Evolutionary conservation across 495 filamentous ascomycete species (phyloP), one percentile per base, ranked within the genome.

Genomic region (Glutinoglossum americanum): DNA sequence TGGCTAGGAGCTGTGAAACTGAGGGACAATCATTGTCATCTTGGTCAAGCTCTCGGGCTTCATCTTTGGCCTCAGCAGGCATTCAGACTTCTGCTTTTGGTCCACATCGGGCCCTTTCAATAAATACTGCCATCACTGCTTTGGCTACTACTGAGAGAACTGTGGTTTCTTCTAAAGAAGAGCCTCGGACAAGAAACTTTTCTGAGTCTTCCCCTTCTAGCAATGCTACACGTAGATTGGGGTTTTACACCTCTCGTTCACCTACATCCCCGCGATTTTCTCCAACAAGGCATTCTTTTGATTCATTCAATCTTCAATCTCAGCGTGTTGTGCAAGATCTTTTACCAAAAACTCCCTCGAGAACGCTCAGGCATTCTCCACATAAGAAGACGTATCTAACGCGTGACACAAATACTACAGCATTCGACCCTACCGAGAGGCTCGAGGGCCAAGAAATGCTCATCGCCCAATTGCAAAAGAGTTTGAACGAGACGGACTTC

Each of bases 371-470:
- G 60, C 59, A 58, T 63, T 64, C 64, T 64, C 63, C 66, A 61
- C 71, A 63, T 62, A 32, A 60, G n/a, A 51, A 60, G 33, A 58
- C 61, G 7, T 93, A 76, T 71, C 74, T 94, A 61, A 82, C 75
- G 44, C 88, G 84, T 70, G 71, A 79, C 68, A 85, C 86, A 72
- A 79, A 80, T 69, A 65, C 75, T 61, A 69, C 63, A 59, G 76
- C 69, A 64, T 89, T 80, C 76, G 84, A 94, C 67, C 77, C 80
- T 57, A 79, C 84, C 55, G 72, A 71, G 59, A 74, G 78, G 51
- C 73, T 90, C 59, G 76, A 79, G 57, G 70, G 75, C 28, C 77
- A 92, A 66, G 81, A 88, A 59, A 69, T 70, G 1, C 68, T 85
- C 59, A 80, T 81, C 60, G 69, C 72, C 21, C 62, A 68, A 3